These are phyloP conservation scores for Giardia duodenalis DNA, from an alignment of 208 protist species.

Conservation along the genomic window DNA sequence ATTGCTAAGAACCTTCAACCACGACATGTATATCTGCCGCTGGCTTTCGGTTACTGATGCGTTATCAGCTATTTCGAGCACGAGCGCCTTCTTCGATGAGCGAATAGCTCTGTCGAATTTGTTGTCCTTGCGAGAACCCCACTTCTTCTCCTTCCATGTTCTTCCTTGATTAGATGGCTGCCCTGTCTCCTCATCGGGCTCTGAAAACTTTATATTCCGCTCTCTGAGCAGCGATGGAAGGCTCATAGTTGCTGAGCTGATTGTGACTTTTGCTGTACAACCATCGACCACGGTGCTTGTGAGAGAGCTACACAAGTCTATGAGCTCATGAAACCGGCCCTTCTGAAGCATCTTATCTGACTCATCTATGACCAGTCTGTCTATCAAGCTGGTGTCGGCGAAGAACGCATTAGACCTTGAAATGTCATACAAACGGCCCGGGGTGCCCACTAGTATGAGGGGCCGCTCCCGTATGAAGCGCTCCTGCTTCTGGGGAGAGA, in stretches of 20 bases:
- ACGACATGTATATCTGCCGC: not conserved
- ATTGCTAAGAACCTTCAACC: not conserved
- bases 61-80: not conserved
- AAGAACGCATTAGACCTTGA: not conserved
- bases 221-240: not conserved
- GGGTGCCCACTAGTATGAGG: not conserved
- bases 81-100: not conserved
- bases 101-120: not conserved
- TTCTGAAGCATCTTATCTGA: not conserved
- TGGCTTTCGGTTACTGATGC: not conserved
- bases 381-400: not conserved
- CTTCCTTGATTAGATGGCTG: too few relatives aligned
- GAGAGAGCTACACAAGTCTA: not conserved
- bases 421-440: not conserved
- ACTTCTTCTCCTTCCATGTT: not conserved
- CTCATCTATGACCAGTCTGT: conserved; percentile 23
- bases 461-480: not conserved
- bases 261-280: not conserved
- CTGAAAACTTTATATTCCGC: not conserved
- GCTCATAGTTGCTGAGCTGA: not conserved
- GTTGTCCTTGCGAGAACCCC: not conserved
- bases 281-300: not conserved
- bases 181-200: too few relatives aligned
- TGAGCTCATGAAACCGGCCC: not conserved
- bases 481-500: conserved; percentile 2